These are phyloP conservation scores for Trametes punicea DNA, from an alignment of 768 basidiomycete species.

Conservation along the genomic window DNA sequence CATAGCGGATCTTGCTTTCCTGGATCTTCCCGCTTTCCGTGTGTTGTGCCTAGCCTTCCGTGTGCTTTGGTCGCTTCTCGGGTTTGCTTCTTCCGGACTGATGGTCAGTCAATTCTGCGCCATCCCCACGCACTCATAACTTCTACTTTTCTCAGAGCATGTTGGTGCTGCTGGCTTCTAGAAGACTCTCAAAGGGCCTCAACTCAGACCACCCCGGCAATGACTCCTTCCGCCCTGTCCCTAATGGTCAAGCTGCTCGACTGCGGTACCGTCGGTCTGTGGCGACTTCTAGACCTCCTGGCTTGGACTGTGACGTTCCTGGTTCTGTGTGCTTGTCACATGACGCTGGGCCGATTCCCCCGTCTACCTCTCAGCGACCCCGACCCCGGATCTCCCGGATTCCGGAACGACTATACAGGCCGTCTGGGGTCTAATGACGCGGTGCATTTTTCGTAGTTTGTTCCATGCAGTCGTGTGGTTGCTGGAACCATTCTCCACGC, in stretches of 20 bases:
- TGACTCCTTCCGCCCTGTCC: neutral
- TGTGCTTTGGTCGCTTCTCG: conserved; percentile 22
- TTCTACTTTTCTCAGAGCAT: conserved; percentile 32
- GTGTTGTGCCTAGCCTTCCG: conserved; percentile 22
- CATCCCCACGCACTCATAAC: conserved; percentile 18
- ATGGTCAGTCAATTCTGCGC: conserved; percentile 34
- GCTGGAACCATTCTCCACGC: too few species aligned
- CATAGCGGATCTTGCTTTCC: conserved; percentile 30
- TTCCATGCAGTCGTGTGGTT: neutral
- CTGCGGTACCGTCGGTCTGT: neutral
- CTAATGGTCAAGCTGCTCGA: neutral
- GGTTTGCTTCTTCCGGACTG: conserved; percentile 36
- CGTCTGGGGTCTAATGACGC: neutral
- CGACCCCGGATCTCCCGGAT: conserved; percentile 42
- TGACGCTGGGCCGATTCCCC: neutral
- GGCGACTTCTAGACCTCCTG: neutral
- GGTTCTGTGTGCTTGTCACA: neutral
- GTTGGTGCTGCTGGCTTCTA: conserved; percentile 34
- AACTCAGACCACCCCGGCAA: neutral
- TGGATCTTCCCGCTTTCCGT: conserved; percentile 32
- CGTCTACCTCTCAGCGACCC: neutral
- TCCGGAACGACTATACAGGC: conserved; percentile 41
- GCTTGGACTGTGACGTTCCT: neutral
- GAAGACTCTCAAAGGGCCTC: conserved; percentile 16
- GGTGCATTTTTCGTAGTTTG: neutral